Evolutionary conservation across 495 filamentous ascomycete genomes (phyloP).

Genomic region (Penicillium coprophilum): DNA sequence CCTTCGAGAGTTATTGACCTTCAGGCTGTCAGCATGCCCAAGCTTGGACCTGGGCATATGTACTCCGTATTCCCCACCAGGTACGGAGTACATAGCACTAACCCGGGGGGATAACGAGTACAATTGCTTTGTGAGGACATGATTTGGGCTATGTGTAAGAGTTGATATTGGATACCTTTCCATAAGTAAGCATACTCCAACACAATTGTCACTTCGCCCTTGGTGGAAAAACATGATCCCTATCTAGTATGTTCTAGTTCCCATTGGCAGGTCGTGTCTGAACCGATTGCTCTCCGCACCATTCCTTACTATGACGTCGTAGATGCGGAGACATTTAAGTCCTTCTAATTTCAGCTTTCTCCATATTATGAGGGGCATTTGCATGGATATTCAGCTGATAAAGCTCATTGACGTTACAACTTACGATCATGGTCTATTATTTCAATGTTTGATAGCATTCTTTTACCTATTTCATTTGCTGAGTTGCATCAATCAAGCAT

Average conservation of each 20-base stretch:
- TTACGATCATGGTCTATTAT: not conserved
- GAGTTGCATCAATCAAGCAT: not conserved
- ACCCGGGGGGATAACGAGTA: not conserved
- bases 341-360: not conserved
- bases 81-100: not conserved
- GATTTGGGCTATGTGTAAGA: not conserved
- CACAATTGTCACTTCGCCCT: not conserved
- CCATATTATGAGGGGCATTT: not conserved
- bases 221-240: not conserved
- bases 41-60: not conserved
- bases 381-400: not conserved
- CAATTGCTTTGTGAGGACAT: not conserved
- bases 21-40: not conserved
- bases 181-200: not conserved
- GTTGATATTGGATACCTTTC: not conserved
- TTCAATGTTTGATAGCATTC: not conserved
- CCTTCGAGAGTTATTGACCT: not conserved
- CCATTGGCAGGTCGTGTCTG: not conserved
- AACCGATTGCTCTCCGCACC: not conserved
- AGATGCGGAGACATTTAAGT: not conserved
- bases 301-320: not conserved
- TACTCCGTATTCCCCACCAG: no score
- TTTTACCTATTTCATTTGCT: not conserved
- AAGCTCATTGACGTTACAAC: not conserved
- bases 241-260: not conserved